phyloP scores from a whole-genome alignment of 331 rosid species.

The Erythrophleum ivorense region DNA sequence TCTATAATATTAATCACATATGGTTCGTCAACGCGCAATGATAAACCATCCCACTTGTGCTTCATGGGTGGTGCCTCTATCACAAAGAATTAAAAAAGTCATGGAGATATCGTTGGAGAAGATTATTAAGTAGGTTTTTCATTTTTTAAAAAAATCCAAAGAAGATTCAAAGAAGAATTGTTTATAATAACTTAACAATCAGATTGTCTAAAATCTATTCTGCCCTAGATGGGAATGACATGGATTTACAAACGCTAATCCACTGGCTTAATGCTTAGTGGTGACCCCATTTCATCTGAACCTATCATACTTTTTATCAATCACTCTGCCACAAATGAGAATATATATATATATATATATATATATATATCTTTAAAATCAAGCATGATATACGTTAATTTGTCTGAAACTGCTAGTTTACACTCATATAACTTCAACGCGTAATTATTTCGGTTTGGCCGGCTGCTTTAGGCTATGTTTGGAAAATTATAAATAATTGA shows the following conservation, averaged over 20 bases:
- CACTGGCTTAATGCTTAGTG: conserved; percentile 19
- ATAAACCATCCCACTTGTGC: conserved; percentile 33
- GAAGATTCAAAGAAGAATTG: conserved; percentile 16
- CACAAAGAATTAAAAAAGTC: conserved; percentile 7
- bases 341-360: neutral
- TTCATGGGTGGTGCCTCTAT: conserved; percentile 18
- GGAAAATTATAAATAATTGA: neutral
- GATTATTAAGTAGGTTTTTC: conserved; percentile 8
- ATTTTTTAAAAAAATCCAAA: neutral
- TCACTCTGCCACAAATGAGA: neutral
- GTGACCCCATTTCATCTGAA: conserved; percentile 17
- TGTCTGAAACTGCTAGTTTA: neutral
- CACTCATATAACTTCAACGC: neutral
- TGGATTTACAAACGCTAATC: conserved; percentile 24
- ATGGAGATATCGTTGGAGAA: conserved; percentile 4
- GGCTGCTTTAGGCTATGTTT: neutral
- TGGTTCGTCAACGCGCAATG: conserved; percentile 23
- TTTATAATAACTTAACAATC: conserved; percentile 12
- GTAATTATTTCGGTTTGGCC: neutral
- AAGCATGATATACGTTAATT: neutral
- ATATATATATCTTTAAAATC: neutral
- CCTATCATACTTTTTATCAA: neutral
- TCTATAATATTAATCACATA: neutral
- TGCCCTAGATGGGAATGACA: conserved; percentile 6
- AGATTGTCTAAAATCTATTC: neutral